Base-by-base conservation (phyloP, 1,284 basidiomycete genomes). In the Polyporus tsugae region DNA sequence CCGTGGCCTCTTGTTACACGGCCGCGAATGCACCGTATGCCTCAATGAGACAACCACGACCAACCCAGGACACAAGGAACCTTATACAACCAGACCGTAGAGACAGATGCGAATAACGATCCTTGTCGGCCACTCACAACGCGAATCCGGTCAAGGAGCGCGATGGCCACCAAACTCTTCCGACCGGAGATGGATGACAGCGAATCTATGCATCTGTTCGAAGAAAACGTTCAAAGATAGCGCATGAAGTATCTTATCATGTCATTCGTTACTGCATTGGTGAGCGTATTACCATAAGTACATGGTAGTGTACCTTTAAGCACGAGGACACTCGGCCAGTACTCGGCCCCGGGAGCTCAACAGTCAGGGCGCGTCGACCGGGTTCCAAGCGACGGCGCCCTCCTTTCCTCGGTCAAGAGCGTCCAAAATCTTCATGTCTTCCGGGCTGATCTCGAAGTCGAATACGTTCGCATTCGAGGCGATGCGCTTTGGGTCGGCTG, bases 321-420 rank as follows among this genome's bases (percentile, higher is more conserved):
- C 2, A 29, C 5, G 9, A 22, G n/a, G 5, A n/a, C 10, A 17
- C 7, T 15, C 19, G 9, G 38, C 38, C 36, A 0, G 11, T 4
- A 17, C 7, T 15, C 19, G 9, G 38, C 38, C 36, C 19, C 19
- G 9, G 6, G 25, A 36, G 3, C 25, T 25, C 58, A 67, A 9
- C 29, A 39, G 25, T 49, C 22, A 49, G 10, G 46, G 46, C 22
- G 65, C 79, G 72, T 85, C 75, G 38, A 85, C 77, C 0, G 85
- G 85, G 72, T 87, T 86, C 86, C 85, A 87, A 22, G 79, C 82
- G 58, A 82, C 76, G 7, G 83, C 80, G 4, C 86, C 86, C 15
- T 73, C 78, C 22, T 79, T 75, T 0, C 85, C 87, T 59, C 79
- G 71, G 71, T 88, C 87, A 4, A 87, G 78, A 6, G 71, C 78